A percentile compares a stretch with the other conserved stretches of the same genome.
These are phyloP conservation scores for Xerocomellus dryophilus DNA, from an alignment of 768 basidiomycete species.

Conservation along the genomic window DNA sequence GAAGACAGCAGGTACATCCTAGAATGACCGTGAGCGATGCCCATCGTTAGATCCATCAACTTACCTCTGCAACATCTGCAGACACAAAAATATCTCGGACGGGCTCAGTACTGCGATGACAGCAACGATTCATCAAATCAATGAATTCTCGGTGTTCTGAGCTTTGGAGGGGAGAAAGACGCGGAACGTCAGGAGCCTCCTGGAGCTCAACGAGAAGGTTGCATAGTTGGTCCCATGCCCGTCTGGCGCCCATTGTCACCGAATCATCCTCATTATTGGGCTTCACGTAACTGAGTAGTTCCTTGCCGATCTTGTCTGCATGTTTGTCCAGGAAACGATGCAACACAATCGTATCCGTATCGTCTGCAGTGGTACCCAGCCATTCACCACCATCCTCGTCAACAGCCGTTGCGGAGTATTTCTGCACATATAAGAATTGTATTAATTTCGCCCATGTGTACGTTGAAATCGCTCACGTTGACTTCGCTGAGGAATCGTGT, in stretches of 20 bases:
- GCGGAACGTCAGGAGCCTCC: conserved; percentile 63
- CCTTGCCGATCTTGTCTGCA: conserved; percentile 85
- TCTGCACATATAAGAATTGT: conserved; percentile 28
- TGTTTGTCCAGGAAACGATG: conserved; percentile 84
- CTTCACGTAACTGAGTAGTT: conserved; percentile 70
- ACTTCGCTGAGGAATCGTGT: conserved; percentile 76
- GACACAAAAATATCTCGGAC: conserved; percentile 68
- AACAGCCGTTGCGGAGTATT: conserved; percentile 40
- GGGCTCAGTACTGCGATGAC: conserved; percentile 55
- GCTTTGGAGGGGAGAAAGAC: conserved; percentile 47
- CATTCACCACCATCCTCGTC: conserved; percentile 70
- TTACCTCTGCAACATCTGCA: conserved; percentile 45
- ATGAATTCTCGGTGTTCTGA: conserved; percentile 60
- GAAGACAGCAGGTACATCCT: conserved; percentile 52
- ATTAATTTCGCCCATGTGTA: background rate
- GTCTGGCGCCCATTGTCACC: conserved; percentile 62
- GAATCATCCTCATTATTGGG: conserved; percentile 53
- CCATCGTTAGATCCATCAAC: conserved; percentile 5
- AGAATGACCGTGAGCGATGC: conserved; percentile 1
- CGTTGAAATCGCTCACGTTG: conserved; percentile 44
- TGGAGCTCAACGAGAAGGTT: conserved; percentile 77
- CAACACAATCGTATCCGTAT: conserved; percentile 78
- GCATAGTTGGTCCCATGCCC: conserved; percentile 82
- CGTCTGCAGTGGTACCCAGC: conserved; percentile 74
- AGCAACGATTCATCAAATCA: conserved; percentile 63